Evolutionary conservation across 768 basidiomycete species (phyloP), one percentile per base, ranked within the genome.

Genomic region (Arthromyces matolae): DNA sequence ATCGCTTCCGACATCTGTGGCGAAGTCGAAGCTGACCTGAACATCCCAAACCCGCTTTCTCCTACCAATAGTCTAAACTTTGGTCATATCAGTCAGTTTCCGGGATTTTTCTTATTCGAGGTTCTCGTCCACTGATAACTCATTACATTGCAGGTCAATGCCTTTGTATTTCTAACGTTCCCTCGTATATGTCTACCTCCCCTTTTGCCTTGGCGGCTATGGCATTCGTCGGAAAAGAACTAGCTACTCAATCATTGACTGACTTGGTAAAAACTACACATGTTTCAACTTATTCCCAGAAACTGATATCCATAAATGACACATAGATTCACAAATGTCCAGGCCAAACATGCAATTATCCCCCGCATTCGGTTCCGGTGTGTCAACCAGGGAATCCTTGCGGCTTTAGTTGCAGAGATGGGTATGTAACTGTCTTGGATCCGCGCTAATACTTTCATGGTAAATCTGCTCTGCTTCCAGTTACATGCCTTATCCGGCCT

Each of bases 321-420:
- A n/a, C n/a, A 6, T 8, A 53, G 53, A 31, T 54, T 13, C 19
- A 47, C 34, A 27, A 24, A 22, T 54, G 53, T 48, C 50, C 52
- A 32, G 37, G 39, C 1, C 47, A 62, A 23, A 53, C 55, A 2
- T 77, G 76, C 58, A 44, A 53, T 8, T 79, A 71, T 56, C 78
- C 78, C 0, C 54, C 62, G 3, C 64, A 78, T 51, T 64, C 71
- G 7, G 47, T 54, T 2, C 69, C 75, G 1, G 18, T 50, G 4
- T 79, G 78, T 56, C 46, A 55, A 31, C 41, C 33, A 3, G 60
- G 61, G 4, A 62, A 64, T 45, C 71, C 74, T 2, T 79, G 78
- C 54, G 64, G 64, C 28, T 80, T 78, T 49, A 60, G 58, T 1
- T 79, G 78, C 66, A 68, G 57, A 28, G 62, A 76, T 51, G 76